These are phyloP conservation scores for Fonsecaea monophora DNA, from an alignment of 2,329 filamentous ascomycete species.

Conservation along the genomic window DNA sequence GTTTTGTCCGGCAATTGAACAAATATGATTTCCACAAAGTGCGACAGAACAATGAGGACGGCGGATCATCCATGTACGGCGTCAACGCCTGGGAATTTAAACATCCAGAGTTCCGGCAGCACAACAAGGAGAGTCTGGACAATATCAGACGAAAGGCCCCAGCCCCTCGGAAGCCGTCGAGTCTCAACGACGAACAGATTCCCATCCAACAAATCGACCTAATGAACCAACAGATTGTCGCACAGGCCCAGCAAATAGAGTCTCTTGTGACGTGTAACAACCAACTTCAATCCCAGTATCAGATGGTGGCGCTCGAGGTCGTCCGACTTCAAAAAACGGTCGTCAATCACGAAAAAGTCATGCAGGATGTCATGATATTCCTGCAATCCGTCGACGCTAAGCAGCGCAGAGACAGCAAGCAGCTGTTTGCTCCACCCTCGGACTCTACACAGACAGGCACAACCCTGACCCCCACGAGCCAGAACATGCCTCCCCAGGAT, in stretches of 20 bases:
- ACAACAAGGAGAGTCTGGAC: constrained; percentile 94
- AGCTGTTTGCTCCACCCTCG: constrained; percentile 49
- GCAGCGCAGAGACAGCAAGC: constrained; percentile 66
- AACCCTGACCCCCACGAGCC: constrained; percentile 53
- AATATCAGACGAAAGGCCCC: constrained; percentile 96
- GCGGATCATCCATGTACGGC: constrained; percentile 79
- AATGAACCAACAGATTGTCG: constrained; percentile 84
- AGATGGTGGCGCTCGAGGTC: constrained; percentile 68
- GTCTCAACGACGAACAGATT: constrained; percentile 73
- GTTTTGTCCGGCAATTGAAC: constrained; percentile 93
- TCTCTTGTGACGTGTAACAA: constrained; percentile 83
- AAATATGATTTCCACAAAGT: constrained; percentile 99
- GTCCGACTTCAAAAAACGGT: constrained; percentile 73
- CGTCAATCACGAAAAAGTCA: constrained; percentile 73
- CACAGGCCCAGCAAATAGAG: constrained; percentile 91
- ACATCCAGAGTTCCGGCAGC: constrained; percentile 92
- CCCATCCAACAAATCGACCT: constrained; percentile 88
- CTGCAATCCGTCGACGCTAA: constrained; percentile 70
- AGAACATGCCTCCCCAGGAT: constrained; percentile 57
- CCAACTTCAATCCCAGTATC: constrained; percentile 73
- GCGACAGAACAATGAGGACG: constrained; percentile 86
- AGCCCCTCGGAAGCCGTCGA: constrained; percentile 76
- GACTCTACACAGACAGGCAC: constrained; percentile 50
- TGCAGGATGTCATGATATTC: constrained; percentile 74
- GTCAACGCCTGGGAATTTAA: constrained; percentile 94